phyloP scores from a whole-genome alignment of 2,329 filamentous ascomycete genomes.

The Pseudogymnoascus sp. region DNA sequence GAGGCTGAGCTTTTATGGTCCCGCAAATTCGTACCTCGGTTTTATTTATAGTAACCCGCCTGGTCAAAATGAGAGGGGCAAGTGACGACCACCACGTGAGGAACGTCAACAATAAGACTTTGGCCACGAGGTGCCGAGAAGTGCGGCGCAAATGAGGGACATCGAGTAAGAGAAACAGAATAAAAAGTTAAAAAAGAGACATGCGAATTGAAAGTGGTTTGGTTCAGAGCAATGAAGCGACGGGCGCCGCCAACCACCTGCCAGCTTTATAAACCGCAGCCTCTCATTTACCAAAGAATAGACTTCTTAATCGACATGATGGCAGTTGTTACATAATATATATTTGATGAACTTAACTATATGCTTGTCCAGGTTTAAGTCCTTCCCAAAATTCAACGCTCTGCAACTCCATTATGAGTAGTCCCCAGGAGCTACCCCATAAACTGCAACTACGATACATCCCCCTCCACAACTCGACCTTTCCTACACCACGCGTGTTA shows the following conservation, averaged over 20 bases:
- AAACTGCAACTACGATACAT: background rate
- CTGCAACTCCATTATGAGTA: background rate
- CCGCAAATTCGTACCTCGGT: background rate
- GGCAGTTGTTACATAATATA: constrained; percentile 1
- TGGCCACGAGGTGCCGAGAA: background rate
- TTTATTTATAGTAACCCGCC: background rate
- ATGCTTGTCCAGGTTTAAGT: background rate
- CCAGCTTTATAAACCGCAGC: background rate
- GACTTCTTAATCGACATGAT: background rate
- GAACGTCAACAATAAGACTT: background rate
- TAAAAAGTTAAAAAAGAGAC: background rate
- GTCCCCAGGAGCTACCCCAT: background rate
- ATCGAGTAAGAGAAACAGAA: background rate
- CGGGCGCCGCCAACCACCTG: background rate
- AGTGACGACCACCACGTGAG: constrained; percentile 2
- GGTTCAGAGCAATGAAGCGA: background rate
- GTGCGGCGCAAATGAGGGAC: too few relatives aligned
- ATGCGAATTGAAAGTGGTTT: background rate
- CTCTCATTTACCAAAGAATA: background rate
- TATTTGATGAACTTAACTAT: constrained; percentile 1
- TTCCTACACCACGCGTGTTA: background rate
- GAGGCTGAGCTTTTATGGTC: background rate
- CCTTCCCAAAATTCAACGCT: background rate
- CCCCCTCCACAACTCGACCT: background rate
- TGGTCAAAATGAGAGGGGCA: background rate